Conservation (phyloP, 2,329 filamentous ascomycete genomes). For the Fusarium denticulatum region DNA sequence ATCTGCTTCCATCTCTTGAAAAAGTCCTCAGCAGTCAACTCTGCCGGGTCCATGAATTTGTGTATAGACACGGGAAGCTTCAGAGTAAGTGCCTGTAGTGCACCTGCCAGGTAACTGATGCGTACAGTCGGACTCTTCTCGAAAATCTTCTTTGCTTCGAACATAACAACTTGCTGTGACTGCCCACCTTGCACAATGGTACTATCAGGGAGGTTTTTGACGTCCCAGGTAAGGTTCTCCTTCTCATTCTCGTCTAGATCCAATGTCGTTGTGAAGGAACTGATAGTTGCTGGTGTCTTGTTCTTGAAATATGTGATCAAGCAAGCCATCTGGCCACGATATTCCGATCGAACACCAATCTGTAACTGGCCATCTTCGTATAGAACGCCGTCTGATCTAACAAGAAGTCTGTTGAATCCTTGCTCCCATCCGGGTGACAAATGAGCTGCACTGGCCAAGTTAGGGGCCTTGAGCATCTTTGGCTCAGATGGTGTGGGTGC, state of each 20-base stretch:
- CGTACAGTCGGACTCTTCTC: conserved; percentile 87
- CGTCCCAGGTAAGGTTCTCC: conserved; percentile 79
- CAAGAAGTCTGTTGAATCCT: conserved; percentile 85
- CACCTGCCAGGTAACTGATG: conserved; percentile 92
- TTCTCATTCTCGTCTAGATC: conserved; percentile 79
- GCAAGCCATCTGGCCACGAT: conserved; percentile 93
- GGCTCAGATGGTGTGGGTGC: conserved; percentile 65
- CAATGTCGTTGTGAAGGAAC: conserved; percentile 92
- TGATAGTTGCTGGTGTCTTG: conserved; percentile 85
- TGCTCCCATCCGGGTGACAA: conserved; percentile 94
- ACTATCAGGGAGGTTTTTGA: conserved; percentile 88
- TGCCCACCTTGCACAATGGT: conserved; percentile 79
- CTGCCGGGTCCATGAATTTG: conserved; percentile 96
- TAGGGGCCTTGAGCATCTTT: conserved; percentile 74
- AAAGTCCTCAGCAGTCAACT: conserved; percentile 89
- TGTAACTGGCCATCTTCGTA: conserved; percentile 97
- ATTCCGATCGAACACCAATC: conserved; percentile 91
- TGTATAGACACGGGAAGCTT: conserved; percentile 89
- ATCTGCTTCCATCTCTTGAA: conserved; percentile 99
- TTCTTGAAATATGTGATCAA: conserved; percentile 97
- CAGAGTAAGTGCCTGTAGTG: conserved; percentile 89
- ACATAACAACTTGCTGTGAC: conserved; percentile 93
- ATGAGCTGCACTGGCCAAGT: conserved; percentile 91
- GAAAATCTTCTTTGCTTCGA: conserved; percentile 86
- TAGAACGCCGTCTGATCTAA: conserved; percentile 84